Evolutionary conservation across 176 grass and related monocot genomes (phyloP).

Genomic region (Triticum dicoccoides): DNA sequence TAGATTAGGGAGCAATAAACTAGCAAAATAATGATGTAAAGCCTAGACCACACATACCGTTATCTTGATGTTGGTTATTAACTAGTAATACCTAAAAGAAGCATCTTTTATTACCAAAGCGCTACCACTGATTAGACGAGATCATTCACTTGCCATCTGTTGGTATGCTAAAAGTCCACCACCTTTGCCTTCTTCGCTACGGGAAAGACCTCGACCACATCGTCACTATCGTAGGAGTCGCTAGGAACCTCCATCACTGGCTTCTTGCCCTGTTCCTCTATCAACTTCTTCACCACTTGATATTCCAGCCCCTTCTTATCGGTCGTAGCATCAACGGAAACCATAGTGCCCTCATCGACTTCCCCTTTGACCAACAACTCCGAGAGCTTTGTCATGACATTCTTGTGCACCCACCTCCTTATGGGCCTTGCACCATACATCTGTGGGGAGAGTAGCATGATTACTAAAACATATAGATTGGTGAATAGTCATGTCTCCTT

Average conservation of each 20-base stretch:
- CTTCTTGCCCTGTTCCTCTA: background rate
- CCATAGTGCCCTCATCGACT: background rate
- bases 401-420: conserved; percentile 5
- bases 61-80: background rate
- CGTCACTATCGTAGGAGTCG: background rate
- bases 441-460: background rate
- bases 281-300: background rate
- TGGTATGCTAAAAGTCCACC: background rate
- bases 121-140: background rate
- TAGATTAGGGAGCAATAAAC: too few species aligned
- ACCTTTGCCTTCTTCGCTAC: background rate
- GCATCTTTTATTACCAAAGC: background rate
- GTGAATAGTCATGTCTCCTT: background rate
- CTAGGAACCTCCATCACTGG: background rate
- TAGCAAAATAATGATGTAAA: too few species aligned
- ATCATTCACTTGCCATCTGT: background rate
- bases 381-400: conserved; percentile 2
- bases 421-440: conserved; percentile 5
- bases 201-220: background rate
- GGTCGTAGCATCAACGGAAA: background rate
- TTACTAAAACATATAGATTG: background rate
- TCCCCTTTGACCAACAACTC: background rate
- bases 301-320: conserved; percentile 6
- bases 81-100: background rate
- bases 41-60: background rate